Base-by-base conservation (phyloP, 2,329 filamentous ascomycete species). In the Zymoseptoria tritici region DNA sequence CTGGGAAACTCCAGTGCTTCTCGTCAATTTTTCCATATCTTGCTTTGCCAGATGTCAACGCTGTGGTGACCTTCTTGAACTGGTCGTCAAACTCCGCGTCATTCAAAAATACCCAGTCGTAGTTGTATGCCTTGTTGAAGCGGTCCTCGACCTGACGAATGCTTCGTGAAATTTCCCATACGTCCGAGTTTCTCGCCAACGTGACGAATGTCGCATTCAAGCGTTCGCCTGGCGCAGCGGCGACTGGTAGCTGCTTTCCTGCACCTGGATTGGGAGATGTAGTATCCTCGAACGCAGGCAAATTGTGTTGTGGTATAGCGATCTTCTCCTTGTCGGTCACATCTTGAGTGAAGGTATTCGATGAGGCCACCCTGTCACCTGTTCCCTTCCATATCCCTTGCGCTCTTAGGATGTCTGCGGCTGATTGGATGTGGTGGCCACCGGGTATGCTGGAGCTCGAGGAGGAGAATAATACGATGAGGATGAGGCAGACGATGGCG, bases 31-130 rank as follows among this genome's bases (percentile, higher is more conserved):
- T 81, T 73, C 92, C 94, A 74, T 97, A 99, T 74, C 89, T 85
- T 52, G 94, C 92, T 68, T 85, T 96, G 59, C 94, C 94, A 11
- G 93, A 97, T n/a, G 95, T 89, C 46, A 99, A 83, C 1, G 91
- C 87, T 4, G 83, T 83, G 3, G 94, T 99, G 66, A 97, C 82
- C 76, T 91, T 93, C 77, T 92, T 97, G 82, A 99, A 99, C 9
- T 85, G 86, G 2, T 90, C 89, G 72, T 96, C 89, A 71, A 99
- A 99, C 0, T 91, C 90, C 74, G 92, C 85, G 74, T 99, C 94
- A 77, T 99, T 99, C 63, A 99, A 80, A 79, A 99, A 99, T 57
- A 99, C 93, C 95, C 95, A 99, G 74, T 97, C 93, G 78, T 99
- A 99, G 80, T 96, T 87, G 80, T 89, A 97, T 70, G 93, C 89